phyloP scores from a whole-genome alignment of 2,329 filamentous ascomycete genomes.

The Cercospora janseana region DNA sequence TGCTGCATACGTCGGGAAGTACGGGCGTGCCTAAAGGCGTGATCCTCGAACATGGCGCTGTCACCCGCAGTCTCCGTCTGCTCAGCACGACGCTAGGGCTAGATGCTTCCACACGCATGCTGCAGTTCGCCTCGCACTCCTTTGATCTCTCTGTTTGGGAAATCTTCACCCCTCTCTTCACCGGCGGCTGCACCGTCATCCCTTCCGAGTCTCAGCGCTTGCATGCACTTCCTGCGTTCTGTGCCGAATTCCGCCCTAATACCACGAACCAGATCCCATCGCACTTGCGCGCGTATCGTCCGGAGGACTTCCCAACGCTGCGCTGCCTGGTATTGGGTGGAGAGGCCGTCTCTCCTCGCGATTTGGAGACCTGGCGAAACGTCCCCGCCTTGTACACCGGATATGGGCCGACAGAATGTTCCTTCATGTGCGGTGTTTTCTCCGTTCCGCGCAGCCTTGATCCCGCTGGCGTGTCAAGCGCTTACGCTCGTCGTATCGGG shows the following conservation, averaged over 20 bases:
- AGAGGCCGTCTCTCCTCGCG: background rate
- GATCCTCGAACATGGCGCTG: constrained; percentile 18
- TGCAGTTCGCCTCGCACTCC: constrained; percentile 20
- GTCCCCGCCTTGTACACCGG: background rate
- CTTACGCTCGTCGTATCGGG: background rate
- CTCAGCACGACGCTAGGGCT: background rate
- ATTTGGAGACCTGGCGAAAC: constrained; percentile 6
- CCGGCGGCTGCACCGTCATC: constrained; percentile 5
- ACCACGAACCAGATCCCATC: background rate
- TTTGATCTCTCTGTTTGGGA: constrained; percentile 38
- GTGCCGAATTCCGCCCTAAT: background rate
- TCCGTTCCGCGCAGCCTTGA: background rate
- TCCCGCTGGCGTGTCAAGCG: background rate
- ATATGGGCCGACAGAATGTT: constrained; percentile 6
- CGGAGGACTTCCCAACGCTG: background rate
- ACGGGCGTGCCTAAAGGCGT: constrained; percentile 24
- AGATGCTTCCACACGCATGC: background rate
- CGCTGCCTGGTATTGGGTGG: background rate
- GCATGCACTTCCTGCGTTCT: background rate
- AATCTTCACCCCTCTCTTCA: constrained; percentile 32
- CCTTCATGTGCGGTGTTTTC: background rate
- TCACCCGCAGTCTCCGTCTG: background rate
- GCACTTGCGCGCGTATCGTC: background rate
- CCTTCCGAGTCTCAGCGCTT: background rate
- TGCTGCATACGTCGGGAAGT: constrained; percentile 21